Base-by-base conservation (phyloP, 2,329 filamentous ascomycete species). In the Fusarium haematococcum region DNA sequence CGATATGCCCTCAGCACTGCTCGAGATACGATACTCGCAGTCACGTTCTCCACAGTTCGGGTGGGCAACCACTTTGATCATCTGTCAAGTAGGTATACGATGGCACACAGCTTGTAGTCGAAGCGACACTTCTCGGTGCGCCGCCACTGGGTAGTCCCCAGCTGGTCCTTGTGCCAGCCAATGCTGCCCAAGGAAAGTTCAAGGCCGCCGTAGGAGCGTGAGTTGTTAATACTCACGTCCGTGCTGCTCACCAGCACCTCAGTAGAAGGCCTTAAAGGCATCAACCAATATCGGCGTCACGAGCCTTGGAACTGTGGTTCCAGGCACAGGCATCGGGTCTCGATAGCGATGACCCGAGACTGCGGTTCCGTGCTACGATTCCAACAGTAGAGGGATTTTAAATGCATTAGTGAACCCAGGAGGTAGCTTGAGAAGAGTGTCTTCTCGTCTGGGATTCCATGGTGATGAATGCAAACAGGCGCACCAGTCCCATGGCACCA, bases 141-240 rank as follows among this genome's bases (percentile, higher is more conserved):
- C 39, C 91, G 81, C 65, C 86, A 84, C 74, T 88, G 83, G 14
- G 91, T 83, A 13, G 83, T 84, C 73, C 91, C 88, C 67, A 82
- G 86, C 3, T 78, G 70, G 11, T 81, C 84, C 0, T 85, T 80
- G 69, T 88, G 90, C 79, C 91, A 89, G 0, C 88, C 89, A 48
- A 91, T 87, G 32, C 85, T 88, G 3, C 89, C 89, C 18, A 91
- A 83, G 2, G 89, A 88, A n/a, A 91, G 80, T 3, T 88, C 88
- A 5, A 85, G 82, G 2, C 88, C 88, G 33, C 84, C 83, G 67
- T 85, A 83, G 77, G 90, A 89, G 5, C 80, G 82, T 58, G 81
- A 84, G 77, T 90, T 84, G 27, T 84, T 82, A 65, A 91, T 82
- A 35, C 79, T 77, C 57, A 91, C 88, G 71, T 90, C 87, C 20